Base-by-base conservation (phyloP, 2,329 filamentous ascomycete genomes). In the Microdochium nivale region DNA sequence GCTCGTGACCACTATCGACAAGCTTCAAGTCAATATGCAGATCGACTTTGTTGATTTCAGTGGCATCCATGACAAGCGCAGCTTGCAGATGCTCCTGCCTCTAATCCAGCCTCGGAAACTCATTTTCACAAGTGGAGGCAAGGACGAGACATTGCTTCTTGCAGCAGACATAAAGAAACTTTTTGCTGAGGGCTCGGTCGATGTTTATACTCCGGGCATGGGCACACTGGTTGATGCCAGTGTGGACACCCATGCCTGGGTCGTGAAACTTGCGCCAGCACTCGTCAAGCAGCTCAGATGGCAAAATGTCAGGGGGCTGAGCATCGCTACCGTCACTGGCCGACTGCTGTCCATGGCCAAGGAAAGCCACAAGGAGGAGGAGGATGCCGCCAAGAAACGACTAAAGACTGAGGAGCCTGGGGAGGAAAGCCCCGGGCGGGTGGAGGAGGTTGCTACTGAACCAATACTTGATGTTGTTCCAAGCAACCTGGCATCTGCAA, bases 211-310 rank as follows among this genome's bases (percentile, higher is more conserved):
- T 0, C 94, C 94, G 1, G 68, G 73, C 10, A 74, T 88, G n/a
- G 90, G 90, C 24, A 74, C 79, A 32, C 74, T 77, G 14, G 78
- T 99, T 43, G 86, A 99, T 67, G 94, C 92, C 13, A 96, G 91
- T 62, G 92, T 97, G 43, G 94, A 99, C 65, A 97, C 92, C 4
- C 96, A 97, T 65, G 91, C 94, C 3, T 99, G 95, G 94, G 86
- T 88, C 24, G 88, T 99, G 54, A 95, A 91, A 68, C 78, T 99
- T 19, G 90, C 89, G 48, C 88, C 92, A 59, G 75, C 81, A 46
- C 81, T 99, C 21, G 87, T 95, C 53, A 89, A 89, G 68, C 87
- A 87, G 59, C 77, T 99, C 54, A 89, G 88, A 63, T 97, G 94
- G 94, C 94, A 97, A 71, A 91, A 89, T 53, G 90, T 97, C 24